Conservation (phyloP, 1,284 basidiomycete genomes). For the Peniophora sp. region DNA sequence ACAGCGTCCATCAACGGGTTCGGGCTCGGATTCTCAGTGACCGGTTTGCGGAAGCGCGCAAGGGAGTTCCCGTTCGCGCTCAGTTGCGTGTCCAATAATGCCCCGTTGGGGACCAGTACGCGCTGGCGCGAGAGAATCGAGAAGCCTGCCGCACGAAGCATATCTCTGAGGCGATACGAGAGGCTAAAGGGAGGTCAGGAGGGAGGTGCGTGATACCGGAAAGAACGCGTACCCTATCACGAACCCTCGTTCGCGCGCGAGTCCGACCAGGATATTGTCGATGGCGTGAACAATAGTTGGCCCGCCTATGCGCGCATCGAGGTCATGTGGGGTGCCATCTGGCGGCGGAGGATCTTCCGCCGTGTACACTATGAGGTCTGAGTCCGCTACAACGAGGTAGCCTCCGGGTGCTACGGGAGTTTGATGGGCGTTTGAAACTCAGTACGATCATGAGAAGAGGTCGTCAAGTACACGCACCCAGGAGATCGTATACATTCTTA, state of each 20-base stretch:
- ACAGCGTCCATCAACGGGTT: no score
- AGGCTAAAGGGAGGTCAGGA: not conserved
- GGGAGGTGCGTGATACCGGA: not conserved
- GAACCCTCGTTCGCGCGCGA: not conserved
- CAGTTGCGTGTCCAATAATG: no score
- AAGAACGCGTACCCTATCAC: not conserved
- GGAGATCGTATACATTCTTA: not conserved
- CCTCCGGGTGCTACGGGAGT: not conserved
- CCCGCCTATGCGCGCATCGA: not conserved
- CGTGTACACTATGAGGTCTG: not conserved
- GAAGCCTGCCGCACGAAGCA: not conserved
- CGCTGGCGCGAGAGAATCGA: no score
- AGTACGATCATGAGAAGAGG: not conserved
- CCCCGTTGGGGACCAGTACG: no score
- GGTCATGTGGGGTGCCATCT: not conserved
- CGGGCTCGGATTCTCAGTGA: no score
- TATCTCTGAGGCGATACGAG: not conserved
- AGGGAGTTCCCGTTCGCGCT: no score
- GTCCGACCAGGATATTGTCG: not conserved
- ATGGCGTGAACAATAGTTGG: not conserved
- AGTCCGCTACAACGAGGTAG: not conserved
- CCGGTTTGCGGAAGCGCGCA: no score
- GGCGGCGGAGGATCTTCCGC: not conserved
- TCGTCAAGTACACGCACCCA: constrained; percentile 2
- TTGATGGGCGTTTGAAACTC: not conserved